Percentiles rank a stretch among this genome's conserved stretches.
phyloP scores from a whole-genome alignment of 768 basidiomycete species.

The Trametes elegans region DNA sequence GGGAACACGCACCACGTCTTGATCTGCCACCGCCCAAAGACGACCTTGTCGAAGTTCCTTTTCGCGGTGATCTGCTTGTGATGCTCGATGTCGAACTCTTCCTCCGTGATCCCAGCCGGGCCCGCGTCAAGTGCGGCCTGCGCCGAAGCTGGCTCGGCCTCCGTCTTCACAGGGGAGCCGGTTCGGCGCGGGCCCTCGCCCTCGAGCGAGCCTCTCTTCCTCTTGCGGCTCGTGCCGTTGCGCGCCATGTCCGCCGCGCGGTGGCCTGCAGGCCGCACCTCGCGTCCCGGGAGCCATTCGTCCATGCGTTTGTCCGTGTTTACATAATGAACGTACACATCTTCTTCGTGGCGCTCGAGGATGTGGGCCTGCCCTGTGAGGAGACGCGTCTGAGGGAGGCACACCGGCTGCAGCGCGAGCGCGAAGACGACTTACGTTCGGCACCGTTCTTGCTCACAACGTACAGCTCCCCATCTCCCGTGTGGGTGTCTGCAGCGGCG shows the following conservation, averaged over 20 bases:
- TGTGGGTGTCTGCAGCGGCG: constrained; percentile 11
- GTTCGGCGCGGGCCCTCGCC: constrained; percentile 3
- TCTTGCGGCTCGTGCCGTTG: constrained; percentile 25
- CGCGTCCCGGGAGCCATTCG: constrained; percentile 61
- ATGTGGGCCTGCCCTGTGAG: constrained; percentile 47
- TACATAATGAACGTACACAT: constrained; percentile 72
- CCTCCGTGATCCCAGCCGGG: constrained; percentile 49
- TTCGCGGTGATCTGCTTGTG: constrained; percentile 66
- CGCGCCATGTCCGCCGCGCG: constrained; percentile 24
- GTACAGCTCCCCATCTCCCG: constrained; percentile 12
- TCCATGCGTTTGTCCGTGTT: constrained; percentile 71
- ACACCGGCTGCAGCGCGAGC: neutral
- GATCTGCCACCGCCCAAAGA: constrained; percentile 84
- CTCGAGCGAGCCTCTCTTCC: constrained; percentile 23
- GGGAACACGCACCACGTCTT: constrained; percentile 76
- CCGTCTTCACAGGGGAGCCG: constrained; percentile 13
- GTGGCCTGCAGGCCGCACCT: constrained; percentile 35
- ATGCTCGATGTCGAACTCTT: constrained; percentile 67
- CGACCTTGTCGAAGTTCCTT: constrained; percentile 84
- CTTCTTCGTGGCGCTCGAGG: constrained; percentile 47
- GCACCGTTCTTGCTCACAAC: constrained; percentile 22
- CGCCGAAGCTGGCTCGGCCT: constrained; percentile 9
- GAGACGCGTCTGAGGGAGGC: neutral
- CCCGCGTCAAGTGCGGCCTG: constrained; percentile 14
- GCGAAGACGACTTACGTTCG: constrained; percentile 18